phyloP scores from a whole-genome alignment of 169 alveolate species.

The Perkinsus marinus region DNA sequence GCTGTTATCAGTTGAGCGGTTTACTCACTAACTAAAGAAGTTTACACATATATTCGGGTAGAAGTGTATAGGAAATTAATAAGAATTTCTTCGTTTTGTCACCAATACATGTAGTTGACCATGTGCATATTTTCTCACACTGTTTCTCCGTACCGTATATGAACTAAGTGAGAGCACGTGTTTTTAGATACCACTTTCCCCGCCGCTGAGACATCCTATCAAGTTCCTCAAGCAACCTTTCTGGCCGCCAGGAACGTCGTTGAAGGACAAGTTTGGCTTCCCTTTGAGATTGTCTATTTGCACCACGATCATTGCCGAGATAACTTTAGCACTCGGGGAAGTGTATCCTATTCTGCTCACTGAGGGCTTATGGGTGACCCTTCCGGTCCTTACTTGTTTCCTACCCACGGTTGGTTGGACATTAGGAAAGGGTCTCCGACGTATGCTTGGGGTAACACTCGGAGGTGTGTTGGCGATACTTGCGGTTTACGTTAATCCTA shows the following conservation, averaged over 20 bases:
- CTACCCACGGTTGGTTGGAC: not conserved
- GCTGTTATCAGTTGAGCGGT: too few species aligned
- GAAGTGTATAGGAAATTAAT: too few species aligned
- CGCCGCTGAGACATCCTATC: not conserved
- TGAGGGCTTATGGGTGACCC: not conserved
- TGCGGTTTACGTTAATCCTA: not conserved
- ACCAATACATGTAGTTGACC: too few species aligned
- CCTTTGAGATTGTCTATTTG: not conserved
- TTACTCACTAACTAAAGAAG: too few species aligned
- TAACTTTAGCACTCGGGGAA: not conserved
- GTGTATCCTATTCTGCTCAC: not conserved
- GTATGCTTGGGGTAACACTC: not conserved
- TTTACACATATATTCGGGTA: too few species aligned
- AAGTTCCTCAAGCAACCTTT: not conserved
- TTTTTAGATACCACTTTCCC: not conserved
- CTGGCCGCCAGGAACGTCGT: not conserved
- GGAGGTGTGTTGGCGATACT: not conserved
- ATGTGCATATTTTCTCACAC: too few species aligned
- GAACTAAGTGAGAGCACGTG: too few species aligned
- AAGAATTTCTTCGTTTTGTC: too few species aligned
- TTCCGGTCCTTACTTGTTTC: not conserved
- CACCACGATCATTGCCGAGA: not conserved
- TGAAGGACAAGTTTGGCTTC: not conserved
- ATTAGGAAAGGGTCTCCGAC: not conserved
- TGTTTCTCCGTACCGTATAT: too few species aligned